Conservation (phyloP, 2,329 filamentous ascomycete species). For the Trichothecium sympodiale region DNA sequence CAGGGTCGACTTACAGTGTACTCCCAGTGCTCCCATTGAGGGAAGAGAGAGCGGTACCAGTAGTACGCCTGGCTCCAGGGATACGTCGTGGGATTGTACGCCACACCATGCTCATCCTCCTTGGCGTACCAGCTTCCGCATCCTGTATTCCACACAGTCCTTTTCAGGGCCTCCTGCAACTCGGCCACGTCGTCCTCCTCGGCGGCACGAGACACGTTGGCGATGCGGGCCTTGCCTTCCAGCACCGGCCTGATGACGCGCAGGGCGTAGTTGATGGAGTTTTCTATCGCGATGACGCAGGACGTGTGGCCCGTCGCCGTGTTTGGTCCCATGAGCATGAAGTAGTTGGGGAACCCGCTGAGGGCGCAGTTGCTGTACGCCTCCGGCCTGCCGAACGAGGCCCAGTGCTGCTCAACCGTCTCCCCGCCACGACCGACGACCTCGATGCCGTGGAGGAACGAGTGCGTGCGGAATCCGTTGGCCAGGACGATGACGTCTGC, state of each 20-base stretch:
- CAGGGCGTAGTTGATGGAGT: constrained; percentile 47
- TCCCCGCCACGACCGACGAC: constrained; percentile 39
- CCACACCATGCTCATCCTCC: constrained; percentile 9
- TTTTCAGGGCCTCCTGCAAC: constrained; percentile 19
- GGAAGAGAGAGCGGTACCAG: constrained; percentile 26
- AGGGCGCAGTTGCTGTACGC: constrained; percentile 49
- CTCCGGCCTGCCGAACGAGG: constrained; percentile 44
- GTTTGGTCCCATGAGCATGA: constrained; percentile 53
- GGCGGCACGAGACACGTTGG: constrained; percentile 21
- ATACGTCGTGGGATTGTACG: constrained; percentile 24
- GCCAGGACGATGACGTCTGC: constrained; percentile 52
- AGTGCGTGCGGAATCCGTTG: constrained; percentile 47
- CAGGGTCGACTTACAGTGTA: constrained; percentile 17
- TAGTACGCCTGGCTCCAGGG: constrained; percentile 22
- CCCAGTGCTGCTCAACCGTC: constrained; percentile 44
- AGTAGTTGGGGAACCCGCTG: constrained; percentile 55
- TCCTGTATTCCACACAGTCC: constrained; percentile 21
- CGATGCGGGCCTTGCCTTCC: constrained; percentile 16
- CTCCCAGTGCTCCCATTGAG: constrained; percentile 18
- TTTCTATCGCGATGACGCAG: constrained; percentile 49
- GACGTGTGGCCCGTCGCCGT: constrained; percentile 50
- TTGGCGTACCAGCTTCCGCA: constrained; percentile 27
- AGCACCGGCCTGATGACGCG: constrained; percentile 42
- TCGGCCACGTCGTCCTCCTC: constrained; percentile 19
- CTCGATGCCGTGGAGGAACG: constrained; percentile 40